Percentiles rank a stretch among this genome's conserved stretches.
phyloP scores from a whole-genome alignment of 176 grass and related monocot genomes.

The Musa beccarii region DNA sequence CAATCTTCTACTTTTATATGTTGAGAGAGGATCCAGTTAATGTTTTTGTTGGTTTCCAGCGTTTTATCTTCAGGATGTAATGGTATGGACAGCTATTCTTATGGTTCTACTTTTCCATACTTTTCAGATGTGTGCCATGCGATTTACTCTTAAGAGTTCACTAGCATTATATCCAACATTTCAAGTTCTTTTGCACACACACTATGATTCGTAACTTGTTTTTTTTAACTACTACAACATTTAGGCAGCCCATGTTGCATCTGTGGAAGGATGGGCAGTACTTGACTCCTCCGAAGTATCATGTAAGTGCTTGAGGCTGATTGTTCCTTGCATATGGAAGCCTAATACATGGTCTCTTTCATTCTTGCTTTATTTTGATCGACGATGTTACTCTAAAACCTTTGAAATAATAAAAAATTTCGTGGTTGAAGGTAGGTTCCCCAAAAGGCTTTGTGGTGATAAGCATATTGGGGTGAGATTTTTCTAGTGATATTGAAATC shows the following conservation, averaged over 20 bases:
- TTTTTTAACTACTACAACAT: background rate
- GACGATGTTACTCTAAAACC: background rate
- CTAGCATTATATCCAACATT: too few relatives aligned
- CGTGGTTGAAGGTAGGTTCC: background rate
- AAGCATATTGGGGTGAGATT: too few relatives aligned
- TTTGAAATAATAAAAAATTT: background rate
- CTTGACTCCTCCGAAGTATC: constrained; percentile 42
- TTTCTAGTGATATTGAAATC: too few relatives aligned
- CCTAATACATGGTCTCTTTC: background rate
- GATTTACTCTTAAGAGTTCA: too few relatives aligned
- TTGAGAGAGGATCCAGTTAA: too few relatives aligned
- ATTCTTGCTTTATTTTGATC: background rate
- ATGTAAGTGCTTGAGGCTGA: constrained; percentile 31
- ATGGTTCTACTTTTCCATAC: too few relatives aligned
- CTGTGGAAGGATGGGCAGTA: constrained; percentile 46
- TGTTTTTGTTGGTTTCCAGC: too few relatives aligned
- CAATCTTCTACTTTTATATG: too few relatives aligned
- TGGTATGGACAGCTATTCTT: too few relatives aligned
- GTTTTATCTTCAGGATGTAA: too few relatives aligned
- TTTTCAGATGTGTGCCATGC: too few relatives aligned
- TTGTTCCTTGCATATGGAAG: background rate
- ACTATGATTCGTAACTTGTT: background rate
- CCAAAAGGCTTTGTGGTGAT: background rate
- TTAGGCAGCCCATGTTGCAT: constrained; percentile 53
- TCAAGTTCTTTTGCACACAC: background rate